Percentiles rank a stretch among this genome's conserved stretches.
These are phyloP conservation scores for Jacaranda mimosifolia DNA, from an alignment of 257 asterid genomes.

Conservation along the genomic window DNA sequence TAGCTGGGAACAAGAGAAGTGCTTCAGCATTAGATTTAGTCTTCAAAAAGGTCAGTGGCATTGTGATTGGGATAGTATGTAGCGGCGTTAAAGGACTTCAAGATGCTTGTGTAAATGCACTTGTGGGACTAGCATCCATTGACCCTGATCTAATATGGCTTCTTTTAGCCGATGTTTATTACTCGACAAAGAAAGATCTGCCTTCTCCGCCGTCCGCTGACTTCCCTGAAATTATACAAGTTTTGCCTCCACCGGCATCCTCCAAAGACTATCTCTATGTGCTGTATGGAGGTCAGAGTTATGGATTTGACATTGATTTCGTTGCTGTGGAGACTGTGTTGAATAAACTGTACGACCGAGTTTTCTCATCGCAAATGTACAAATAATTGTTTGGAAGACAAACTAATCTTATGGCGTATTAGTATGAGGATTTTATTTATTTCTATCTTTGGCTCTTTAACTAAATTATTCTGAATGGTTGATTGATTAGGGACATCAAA, in stretches of 20 bases:
- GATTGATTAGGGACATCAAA: too few relatives aligned
- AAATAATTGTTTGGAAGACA: constrained; percentile 25
- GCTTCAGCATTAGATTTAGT: constrained; percentile 71
- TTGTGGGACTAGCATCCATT: constrained; percentile 69
- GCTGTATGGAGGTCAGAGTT: constrained; percentile 86
- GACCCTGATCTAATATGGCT: constrained; percentile 96
- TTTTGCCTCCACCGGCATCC: constrained; percentile 71
- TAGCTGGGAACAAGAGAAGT: constrained; percentile 66
- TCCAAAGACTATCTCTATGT: constrained; percentile 70
- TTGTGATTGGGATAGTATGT: constrained; percentile 81
- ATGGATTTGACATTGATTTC: constrained; percentile 80
- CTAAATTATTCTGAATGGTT: background rate
- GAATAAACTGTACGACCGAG: constrained; percentile 47
- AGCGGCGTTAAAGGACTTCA: constrained; percentile 83
- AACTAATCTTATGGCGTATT: background rate
- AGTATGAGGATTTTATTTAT: background rate
- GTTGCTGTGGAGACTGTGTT: constrained; percentile 68
- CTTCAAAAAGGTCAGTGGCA: constrained; percentile 78
- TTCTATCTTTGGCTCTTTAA: background rate
- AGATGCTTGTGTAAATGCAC: constrained; percentile 74
- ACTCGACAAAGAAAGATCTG: constrained; percentile 56
- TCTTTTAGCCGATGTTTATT: constrained; percentile 89
- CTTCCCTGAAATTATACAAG: constrained; percentile 58
- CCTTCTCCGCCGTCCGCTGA: constrained; percentile 62
- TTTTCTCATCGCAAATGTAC: constrained; percentile 51